phyloP scores from a whole-genome alignment of 768 basidiomycete species.

The Pleurotus tuoliensis region DNA sequence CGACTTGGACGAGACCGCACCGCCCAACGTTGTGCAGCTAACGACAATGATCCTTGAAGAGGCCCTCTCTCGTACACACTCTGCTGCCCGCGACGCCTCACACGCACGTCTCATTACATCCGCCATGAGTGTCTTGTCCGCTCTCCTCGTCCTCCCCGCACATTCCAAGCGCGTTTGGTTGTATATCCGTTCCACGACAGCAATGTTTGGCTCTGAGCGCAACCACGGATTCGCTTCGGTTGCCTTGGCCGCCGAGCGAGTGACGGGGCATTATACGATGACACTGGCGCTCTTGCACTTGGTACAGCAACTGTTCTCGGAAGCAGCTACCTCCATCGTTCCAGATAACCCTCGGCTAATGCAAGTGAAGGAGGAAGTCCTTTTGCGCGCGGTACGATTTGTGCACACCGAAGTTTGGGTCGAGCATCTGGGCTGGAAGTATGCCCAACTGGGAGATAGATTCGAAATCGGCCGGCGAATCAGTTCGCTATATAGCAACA shows the following conservation, averaged over 20 bases:
- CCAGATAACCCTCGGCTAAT: slow-evolving; percentile 58
- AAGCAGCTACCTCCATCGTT: slow-evolving; percentile 57
- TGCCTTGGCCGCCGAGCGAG: slow-evolving; percentile 66
- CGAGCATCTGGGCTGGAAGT: slow-evolving; percentile 84
- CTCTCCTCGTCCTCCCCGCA: slow-evolving; percentile 66
- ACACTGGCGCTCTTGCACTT: slow-evolving; percentile 76
- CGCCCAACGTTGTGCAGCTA: slow-evolving; percentile 74
- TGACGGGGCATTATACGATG: slow-evolving; percentile 76
- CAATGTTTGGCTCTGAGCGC: slow-evolving; percentile 68
- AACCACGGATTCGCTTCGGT: slow-evolving; percentile 54
- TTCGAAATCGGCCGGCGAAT: slow-evolving; percentile 78
- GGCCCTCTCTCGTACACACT: slow-evolving; percentile 54
- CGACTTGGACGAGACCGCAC: slow-evolving; percentile 46
- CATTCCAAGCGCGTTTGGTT: slow-evolving; percentile 87
- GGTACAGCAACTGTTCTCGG: slow-evolving; percentile 69
- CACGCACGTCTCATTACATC: slow-evolving; percentile 70
- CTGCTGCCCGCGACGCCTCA: slow-evolving; percentile 34
- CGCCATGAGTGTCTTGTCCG: slow-evolving; percentile 76
- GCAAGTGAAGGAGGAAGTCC: slow-evolving; percentile 80
- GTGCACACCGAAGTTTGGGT: slow-evolving; percentile 89
- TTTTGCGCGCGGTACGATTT: slow-evolving; percentile 72
- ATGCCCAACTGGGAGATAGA: slow-evolving; percentile 72
- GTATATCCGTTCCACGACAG: slow-evolving; percentile 74
- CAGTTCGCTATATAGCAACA: slow-evolving; percentile 59
- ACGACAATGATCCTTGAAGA: slow-evolving; percentile 81